Evolutionary conservation across 257 asterid species (phyloP).

Genomic region (Capsicum pubescens): DNA sequence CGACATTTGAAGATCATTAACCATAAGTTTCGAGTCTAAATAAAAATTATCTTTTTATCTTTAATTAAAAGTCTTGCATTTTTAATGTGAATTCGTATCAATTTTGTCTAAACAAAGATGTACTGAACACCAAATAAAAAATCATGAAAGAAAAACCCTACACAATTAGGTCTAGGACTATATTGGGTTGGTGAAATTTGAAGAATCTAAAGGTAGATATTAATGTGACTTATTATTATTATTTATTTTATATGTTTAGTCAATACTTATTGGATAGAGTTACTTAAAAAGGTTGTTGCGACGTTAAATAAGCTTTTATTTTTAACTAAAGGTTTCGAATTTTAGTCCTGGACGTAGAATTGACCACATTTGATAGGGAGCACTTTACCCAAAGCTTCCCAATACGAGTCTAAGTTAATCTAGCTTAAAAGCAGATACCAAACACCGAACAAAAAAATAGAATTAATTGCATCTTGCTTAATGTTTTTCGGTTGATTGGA

Average conservation of each 20-base stretch:
- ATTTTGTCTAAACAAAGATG: not conserved
- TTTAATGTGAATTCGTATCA: not conserved
- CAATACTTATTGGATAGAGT: not conserved
- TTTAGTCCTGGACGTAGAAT: not conserved
- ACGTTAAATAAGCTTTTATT: not conserved
- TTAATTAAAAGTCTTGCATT: not conserved
- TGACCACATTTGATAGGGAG: not conserved
- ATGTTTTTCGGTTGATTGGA: too few relatives aligned
- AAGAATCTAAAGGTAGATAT: not conserved
- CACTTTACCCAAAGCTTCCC: not conserved
- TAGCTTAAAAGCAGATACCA: not conserved
- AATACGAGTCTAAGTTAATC: not conserved
- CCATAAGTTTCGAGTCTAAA: not conserved
- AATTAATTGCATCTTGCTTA: not conserved
- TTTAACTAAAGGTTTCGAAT: not conserved
- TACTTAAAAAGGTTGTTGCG: not conserved
- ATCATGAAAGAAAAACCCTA: not conserved
- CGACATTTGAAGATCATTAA: not conserved
- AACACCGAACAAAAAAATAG: not conserved
- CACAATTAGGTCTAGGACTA: not conserved
- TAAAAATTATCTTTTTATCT: not conserved
- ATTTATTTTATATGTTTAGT: not conserved
- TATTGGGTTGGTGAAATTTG: constrained; percentile 3
- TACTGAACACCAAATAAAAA: not conserved
- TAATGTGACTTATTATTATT: not conserved